phyloP scores from a whole-genome alignment of 352 stramenopile species.

The Phytopythium boreale region DNA sequence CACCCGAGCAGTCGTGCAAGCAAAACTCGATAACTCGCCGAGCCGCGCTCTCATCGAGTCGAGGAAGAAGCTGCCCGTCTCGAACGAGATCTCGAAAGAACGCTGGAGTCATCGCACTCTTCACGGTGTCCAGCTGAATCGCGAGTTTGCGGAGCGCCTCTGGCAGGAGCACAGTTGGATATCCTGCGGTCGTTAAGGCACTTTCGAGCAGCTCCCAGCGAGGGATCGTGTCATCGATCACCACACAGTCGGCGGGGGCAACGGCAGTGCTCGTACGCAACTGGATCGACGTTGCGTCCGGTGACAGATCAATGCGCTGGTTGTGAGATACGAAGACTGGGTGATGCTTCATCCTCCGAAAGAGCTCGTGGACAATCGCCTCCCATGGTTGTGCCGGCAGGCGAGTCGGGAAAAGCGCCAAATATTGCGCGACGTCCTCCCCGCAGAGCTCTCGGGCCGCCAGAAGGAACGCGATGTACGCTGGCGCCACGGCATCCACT shows the following conservation, averaged over 20 bases:
- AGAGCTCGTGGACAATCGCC: conserved; percentile 47
- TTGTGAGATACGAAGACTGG: conserved; percentile 43
- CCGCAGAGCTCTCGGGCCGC: conserved; percentile 43
- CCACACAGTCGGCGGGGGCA: conserved; percentile 29
- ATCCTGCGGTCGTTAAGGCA: conserved; percentile 21
- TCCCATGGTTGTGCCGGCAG: conserved; percentile 53
- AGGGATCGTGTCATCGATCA: conserved; percentile 42
- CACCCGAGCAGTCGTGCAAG: conserved; percentile 25
- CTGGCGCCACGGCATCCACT: conserved; percentile 66
- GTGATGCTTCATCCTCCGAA: conserved; percentile 43
- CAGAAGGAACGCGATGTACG: conserved; percentile 67
- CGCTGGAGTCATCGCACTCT: conserved; percentile 47
- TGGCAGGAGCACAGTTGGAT: conserved; percentile 38
- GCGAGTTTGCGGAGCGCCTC: conserved; percentile 31
- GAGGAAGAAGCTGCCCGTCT: conserved; percentile 31
- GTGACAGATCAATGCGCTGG: not conserved
- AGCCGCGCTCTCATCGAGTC: conserved; percentile 22
- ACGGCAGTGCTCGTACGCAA: conserved; percentile 15
- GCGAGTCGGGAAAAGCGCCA: conserved; percentile 50
- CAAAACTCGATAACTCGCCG: conserved; percentile 49
- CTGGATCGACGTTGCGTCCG: not conserved
- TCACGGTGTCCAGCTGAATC: conserved; percentile 45
- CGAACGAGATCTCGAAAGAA: conserved; percentile 50
- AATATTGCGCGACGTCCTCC: conserved; percentile 31
- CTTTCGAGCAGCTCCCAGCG: conserved; percentile 41